Conservation (phyloP, 768 basidiomycete genomes). For the Auricularia heimuer region DNA sequence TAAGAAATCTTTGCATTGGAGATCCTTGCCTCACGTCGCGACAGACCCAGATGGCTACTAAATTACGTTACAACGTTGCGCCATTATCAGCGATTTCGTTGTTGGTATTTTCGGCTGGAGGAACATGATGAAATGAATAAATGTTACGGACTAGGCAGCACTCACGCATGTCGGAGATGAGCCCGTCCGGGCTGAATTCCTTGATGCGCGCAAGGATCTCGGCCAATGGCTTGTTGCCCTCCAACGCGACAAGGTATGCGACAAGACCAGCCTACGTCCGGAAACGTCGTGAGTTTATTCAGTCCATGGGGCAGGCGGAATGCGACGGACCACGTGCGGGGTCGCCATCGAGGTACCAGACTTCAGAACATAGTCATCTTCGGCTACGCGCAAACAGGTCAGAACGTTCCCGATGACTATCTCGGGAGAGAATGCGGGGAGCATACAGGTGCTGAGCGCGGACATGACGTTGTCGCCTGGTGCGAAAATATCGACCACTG, state of each 20-base stretch:
- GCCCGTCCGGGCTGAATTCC: conserved; percentile 20
- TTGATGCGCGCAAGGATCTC: conserved; percentile 20
- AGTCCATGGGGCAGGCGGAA: too few relatives aligned
- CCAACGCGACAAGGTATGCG: conserved; percentile 26
- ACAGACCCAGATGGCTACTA: too few relatives aligned
- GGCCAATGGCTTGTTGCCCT: conserved; percentile 24
- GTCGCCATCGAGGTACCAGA: conserved; percentile 95
- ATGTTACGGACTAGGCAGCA: not conserved
- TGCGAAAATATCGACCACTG: conserved; percentile 9
- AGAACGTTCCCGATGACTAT: not conserved
- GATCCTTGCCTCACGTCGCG: too few relatives aligned
- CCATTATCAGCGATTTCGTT: not conserved
- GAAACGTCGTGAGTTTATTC: too few relatives aligned
- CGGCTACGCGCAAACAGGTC: conserved; percentile 7
- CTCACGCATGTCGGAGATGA: conserved; percentile 17
- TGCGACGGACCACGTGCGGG: conserved; percentile 44
- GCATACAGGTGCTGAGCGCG: not conserved
- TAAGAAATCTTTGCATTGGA: too few relatives aligned
- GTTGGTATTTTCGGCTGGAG: not conserved
- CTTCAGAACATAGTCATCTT: conserved; percentile 53
- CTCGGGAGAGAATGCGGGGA: not conserved
- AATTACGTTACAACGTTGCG: too few relatives aligned
- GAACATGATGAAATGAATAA: not conserved
- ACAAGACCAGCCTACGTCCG: conserved; percentile 23
- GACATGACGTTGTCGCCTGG: conserved; percentile 11